Evolutionary conservation across 2,329 filamentous ascomycete genomes (phyloP), one percentile per base, ranked within the genome.

Genomic region (Curvularia verruculosa): DNA sequence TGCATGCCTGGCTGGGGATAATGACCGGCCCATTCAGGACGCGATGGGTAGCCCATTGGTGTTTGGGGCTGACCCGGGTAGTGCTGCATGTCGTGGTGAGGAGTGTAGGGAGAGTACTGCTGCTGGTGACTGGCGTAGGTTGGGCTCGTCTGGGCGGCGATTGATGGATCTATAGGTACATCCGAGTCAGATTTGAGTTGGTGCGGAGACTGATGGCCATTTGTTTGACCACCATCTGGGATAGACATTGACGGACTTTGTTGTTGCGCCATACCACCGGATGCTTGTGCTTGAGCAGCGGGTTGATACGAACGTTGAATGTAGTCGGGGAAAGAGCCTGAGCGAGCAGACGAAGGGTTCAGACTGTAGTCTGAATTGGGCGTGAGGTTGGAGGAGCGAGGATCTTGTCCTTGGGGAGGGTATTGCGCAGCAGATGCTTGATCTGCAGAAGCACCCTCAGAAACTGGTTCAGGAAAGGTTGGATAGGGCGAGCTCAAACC

Each of bases 131-230:
- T 57, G 36, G 91, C 86, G 77, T 96, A 97, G 71, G 91, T 93
- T 23, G 94, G 93, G 84, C 92, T 96, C 75, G 92, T 90, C 72
- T 91, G 89, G 78, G 92, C 90, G 79, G 92, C 90, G 78, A 97
- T 96, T 79, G 92, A 96, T 75, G 93, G 92, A 96, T 97, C 94
- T 97, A 96, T 93, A 89, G 92, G 92, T 84, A 96, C 87, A 88
- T 92, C 89, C 86, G 85, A 86, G 92, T 96, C 91, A 96, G 93
- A 96, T 81, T 92, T 93, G 82, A 89, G 67, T 85, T 84, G 87
- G 84, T 72, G 70, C 69, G 76, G 73, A 83, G 85, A 84, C 82
- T 86, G 84, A 83, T 88, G 89, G 85, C 84, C 80, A 83, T 81
- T 89, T 82, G 85, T 83, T 74, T 83, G 82, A 78, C 83, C 90